Evolutionary conservation across 78 protist species (phyloP).

Genomic region (Dictyostelium capitatum): DNA sequence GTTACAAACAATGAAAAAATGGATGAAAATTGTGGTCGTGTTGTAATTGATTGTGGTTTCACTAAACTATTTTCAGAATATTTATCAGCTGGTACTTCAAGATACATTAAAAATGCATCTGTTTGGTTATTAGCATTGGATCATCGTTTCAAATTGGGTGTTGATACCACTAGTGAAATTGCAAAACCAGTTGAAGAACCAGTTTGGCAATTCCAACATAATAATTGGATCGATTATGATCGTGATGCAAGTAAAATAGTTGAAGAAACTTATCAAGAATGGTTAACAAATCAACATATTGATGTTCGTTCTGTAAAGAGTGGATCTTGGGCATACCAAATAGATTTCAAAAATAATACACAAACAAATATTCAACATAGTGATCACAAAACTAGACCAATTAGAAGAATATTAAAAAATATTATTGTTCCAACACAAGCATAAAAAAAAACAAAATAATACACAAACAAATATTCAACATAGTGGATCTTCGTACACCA

Average conservation of each 20-base stretch:
- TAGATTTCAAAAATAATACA: conserved; percentile 57
- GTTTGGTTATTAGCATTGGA: conserved; percentile 64
- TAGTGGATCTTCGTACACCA: conserved; percentile 16
- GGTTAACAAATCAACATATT: conserved; percentile 49
- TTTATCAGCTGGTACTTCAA: conserved; percentile 22
- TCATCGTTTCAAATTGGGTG: conserved; percentile 49
- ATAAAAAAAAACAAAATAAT: no score
- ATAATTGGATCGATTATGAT: conserved; percentile 70
- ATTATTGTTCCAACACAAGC: not conserved
- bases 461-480: conserved; percentile 84
- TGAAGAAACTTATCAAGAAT: conserved; percentile 69
- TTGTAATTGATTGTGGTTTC: conserved; percentile 32
- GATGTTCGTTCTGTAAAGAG: conserved; percentile 75
- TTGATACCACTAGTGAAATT: conserved; percentile 7
- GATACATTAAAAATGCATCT: conserved; percentile 34
- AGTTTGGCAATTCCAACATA: conserved; percentile 67
- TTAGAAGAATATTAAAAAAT: conserved; percentile 6
- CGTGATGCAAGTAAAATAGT: conserved; percentile 45
- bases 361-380: conserved; percentile 82
- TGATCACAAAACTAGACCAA: conserved; percentile 33
- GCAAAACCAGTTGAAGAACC: conserved; percentile 6
- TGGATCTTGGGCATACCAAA: conserved; percentile 68
- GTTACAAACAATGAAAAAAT: not conserved
- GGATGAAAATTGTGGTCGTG: conserved; percentile 47
- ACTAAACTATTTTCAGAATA: conserved; percentile 16